Base-by-base conservation (phyloP, 495 filamentous ascomycete genomes). In the Cryomyces minteri region DNA sequence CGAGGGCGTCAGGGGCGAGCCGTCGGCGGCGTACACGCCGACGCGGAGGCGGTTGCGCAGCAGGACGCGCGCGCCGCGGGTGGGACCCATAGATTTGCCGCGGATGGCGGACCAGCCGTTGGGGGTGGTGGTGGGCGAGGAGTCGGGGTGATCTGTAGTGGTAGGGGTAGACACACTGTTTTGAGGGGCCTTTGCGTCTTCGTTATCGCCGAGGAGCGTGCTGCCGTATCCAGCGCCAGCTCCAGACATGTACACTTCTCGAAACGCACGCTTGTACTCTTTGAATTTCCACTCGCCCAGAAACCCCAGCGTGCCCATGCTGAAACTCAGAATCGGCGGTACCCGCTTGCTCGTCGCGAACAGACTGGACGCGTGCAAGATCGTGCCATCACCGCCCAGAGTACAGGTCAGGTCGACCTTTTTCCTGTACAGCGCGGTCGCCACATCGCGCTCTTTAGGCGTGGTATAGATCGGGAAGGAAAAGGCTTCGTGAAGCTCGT, bases 231-330 rank as follows among this genome's bases (percentile, higher is more conserved):
- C 66, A 25, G 72, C 76, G 12, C 67, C 68, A 39, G 84, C 77
- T 6, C 87, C 87, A 48, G 82, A 88, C 82, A 92, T 88, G 62
- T 90, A 94, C 29, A 90, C 82, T 57, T 94, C 86, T 29, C 85
- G 70, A 63, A 90, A 94, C 0, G 88, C 90, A 28, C 81, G 71
- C 56, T 88, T 88, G 59, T 87, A 82, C 51, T 96, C 88, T 8
- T 68, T 66, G 59, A 95, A 95, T 51, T 86, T 88, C 87, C 88
- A 96, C 62, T 96, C 90, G 32, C 88, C 88, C 12, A 98, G 66
- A 50, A 98, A 98, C 0, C 90, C 90, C 2, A 98, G 64, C 0
- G 88, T 88, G 5, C 90, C 90, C 87, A 98, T 94, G 58, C 84
- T 88, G 62, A 98, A 98, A 8, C 80, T 81, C 25, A 98, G 67